A percentile compares a stretch with the other conserved stretches of the same genome.
phyloP scores from a whole-genome alignment of 495 filamentous ascomycete species.

The Pseudotulostoma volvatum region DNA sequence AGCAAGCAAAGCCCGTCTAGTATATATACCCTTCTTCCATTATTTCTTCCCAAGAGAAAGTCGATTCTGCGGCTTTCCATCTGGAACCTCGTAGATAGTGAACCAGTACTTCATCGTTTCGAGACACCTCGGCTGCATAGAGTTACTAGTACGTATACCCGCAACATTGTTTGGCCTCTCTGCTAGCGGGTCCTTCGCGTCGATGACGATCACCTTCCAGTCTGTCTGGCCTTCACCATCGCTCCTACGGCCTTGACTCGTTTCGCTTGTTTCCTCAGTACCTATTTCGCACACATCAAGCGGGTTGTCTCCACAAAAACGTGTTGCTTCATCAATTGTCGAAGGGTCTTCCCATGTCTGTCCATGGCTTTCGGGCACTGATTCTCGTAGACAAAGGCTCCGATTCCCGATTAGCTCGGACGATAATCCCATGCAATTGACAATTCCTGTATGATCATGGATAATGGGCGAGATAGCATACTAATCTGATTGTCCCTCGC shows the following conservation, averaged over 20 bases:
- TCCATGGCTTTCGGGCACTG: too few relatives aligned
- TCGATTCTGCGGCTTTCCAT: conserved; percentile 99
- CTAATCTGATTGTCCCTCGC: too few relatives aligned
- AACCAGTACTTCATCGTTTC: conserved; percentile 99
- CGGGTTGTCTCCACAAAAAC: conserved; percentile 98
- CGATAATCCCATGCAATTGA: too few relatives aligned
- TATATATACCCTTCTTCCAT: too few relatives aligned
- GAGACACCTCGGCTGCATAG: conserved; percentile 90
- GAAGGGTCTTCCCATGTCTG: conserved; percentile 99
- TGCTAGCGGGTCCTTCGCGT: conserved; percentile 93
- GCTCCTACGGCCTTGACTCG: conserved; percentile 96
- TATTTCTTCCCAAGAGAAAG: conserved; percentile 99
- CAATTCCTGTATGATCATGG: too few relatives aligned
- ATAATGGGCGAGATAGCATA: too few relatives aligned
- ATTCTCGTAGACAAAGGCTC: too few relatives aligned
- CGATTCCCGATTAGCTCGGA: too few relatives aligned
- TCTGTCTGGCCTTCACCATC: conserved; percentile 99
- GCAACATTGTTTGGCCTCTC: conserved; percentile 96
- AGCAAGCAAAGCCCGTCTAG: too few relatives aligned
- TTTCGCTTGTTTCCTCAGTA: conserved; percentile 87
- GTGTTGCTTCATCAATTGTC: conserved; percentile 89
- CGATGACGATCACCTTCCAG: conserved; percentile 99
- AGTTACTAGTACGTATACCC: conserved; percentile 97
- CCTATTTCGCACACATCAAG: conserved; percentile 99
- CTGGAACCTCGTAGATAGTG: conserved; percentile 99